phyloP scores from a whole-genome alignment of 73 alveolate genomes.

The Tetrahymena thermophila region DNA sequence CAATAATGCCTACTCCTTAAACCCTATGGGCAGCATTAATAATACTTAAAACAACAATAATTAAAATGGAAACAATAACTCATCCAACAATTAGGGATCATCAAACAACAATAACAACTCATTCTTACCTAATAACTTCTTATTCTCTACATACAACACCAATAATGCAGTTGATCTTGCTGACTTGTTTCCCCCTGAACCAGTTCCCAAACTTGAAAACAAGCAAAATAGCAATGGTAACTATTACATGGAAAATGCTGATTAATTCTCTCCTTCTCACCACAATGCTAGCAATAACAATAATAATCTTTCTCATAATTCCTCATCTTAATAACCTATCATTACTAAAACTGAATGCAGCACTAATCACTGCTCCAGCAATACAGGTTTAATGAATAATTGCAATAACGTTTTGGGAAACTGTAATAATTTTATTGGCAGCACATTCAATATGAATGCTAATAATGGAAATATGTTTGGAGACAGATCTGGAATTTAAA shows the following conservation, averaged over 20 bases:
- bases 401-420: not conserved
- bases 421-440: not conserved
- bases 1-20: not conserved
- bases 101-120: not conserved
- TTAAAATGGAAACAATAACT: not conserved
- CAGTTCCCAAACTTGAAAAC: not conserved
- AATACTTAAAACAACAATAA: not conserved
- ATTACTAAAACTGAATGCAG: not conserved
- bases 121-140: not conserved
- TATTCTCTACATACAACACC: not conserved
- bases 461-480: not conserved
- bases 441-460: not conserved
- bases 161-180: not conserved
- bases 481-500: not conserved
- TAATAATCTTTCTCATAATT: not conserved
- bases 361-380: not conserved
- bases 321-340: not conserved
- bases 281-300: not conserved
- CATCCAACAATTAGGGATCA: not conserved
- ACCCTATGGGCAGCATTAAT: not conserved
- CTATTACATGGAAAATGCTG: not conserved
- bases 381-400: not conserved
- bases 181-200: not conserved
- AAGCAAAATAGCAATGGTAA: not conserved
- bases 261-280: not conserved